Evolutionary conservation across 495 filamentous ascomycete genomes (phyloP).

Genomic region (Pseudomonodictys pantanalensis): DNA sequence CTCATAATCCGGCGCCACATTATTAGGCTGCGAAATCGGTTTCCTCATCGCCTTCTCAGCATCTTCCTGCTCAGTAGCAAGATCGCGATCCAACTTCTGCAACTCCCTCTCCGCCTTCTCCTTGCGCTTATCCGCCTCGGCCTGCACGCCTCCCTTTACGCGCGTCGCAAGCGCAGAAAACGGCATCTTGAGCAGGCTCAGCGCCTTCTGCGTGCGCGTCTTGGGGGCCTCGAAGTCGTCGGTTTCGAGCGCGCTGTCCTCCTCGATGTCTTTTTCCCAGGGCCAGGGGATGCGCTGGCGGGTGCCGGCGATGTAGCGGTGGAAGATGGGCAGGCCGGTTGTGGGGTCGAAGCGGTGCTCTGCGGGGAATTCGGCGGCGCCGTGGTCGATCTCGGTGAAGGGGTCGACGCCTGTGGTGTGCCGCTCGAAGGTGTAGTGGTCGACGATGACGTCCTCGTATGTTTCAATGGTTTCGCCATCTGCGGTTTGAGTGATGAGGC

Average conservation of each 20-base stretch:
- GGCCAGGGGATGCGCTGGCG: constrained; percentile 46
- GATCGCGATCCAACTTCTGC: too few relatives aligned
- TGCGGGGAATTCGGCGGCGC: not conserved
- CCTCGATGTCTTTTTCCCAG: not conserved
- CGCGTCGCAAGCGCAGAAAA: too few relatives aligned
- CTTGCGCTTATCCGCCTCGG: too few relatives aligned
- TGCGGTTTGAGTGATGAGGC: not conserved
- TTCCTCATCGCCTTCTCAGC: too few relatives aligned
- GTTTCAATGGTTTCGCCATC: constrained; percentile 46
- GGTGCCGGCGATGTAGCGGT: constrained; percentile 57
- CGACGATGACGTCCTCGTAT: constrained; percentile 18
- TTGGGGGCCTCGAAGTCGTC: not conserved
- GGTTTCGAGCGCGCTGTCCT: not conserved
- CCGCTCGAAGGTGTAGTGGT: constrained; percentile 69
- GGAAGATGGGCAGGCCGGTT: constrained; percentile 46
- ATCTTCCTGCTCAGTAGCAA: too few relatives aligned
- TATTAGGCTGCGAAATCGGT: too few relatives aligned
- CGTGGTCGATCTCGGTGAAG: not conserved
- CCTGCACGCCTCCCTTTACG: too few relatives aligned
- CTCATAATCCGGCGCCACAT: too few relatives aligned
- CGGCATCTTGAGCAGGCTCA: too few relatives aligned
- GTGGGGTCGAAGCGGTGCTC: constrained; percentile 40
- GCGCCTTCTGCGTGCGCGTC: too few relatives aligned
- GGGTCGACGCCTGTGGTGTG: constrained; percentile 30
- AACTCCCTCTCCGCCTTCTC: too few relatives aligned